Conservation (phyloP, 306 rosid genomes). For the Trichosanthes cucumerina region DNA sequence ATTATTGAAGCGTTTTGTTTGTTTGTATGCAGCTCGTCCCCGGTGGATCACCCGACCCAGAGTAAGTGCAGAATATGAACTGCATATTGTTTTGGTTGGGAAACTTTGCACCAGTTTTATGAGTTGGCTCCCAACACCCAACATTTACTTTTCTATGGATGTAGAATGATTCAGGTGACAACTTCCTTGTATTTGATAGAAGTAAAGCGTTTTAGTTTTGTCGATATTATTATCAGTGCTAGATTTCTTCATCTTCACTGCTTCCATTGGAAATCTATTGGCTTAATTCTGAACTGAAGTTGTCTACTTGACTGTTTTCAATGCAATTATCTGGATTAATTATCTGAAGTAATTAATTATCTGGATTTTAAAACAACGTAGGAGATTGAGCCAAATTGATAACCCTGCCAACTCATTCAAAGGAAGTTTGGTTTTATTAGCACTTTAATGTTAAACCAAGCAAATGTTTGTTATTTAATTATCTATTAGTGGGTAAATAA, state of each 20-base stretch:
- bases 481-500: neutral
- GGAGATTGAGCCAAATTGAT: neutral
- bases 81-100: neutral
- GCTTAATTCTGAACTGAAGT: neutral
- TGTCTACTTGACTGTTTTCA: neutral
- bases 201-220: neutral
- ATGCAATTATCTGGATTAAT: no score
- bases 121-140: neutral
- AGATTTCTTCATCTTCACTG: neutral
- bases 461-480: neutral
- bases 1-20: neutral
- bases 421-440: neutral
- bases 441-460: neutral
- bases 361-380: neutral
- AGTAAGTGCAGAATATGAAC: neutral
- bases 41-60: conserved; percentile 5
- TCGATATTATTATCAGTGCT: neutral
- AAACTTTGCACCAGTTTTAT: neutral
- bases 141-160: neutral
- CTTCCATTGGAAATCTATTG: neutral
- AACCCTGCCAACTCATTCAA: neutral
- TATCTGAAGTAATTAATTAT: neutral
- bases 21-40: neutral
- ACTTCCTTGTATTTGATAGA: neutral
- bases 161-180: neutral